phyloP scores from a whole-genome alignment of 208 protist genomes.

The Naegleria gruberi region DNA sequence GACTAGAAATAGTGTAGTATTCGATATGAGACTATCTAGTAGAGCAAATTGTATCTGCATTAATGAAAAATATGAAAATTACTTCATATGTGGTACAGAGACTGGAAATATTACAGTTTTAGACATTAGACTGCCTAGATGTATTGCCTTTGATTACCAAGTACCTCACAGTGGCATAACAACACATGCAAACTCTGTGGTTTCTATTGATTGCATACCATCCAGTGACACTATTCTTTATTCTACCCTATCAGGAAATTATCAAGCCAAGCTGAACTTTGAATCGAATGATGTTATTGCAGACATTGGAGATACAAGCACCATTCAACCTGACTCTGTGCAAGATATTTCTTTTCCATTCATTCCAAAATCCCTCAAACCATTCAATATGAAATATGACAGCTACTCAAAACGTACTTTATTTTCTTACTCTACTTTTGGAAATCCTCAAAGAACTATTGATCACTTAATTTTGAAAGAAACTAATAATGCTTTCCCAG shows the following conservation, averaged over 20 bases:
- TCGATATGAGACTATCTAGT: neutral
- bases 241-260: neutral
- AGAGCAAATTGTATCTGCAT: neutral
- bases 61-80: neutral
- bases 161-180: neutral
- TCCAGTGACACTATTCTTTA: neutral
- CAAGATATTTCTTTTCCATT: too few relatives aligned
- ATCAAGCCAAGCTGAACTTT: neutral
- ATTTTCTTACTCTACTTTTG: neutral
- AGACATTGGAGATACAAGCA: neutral
- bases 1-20: neutral
- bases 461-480: neutral
- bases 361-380: too few relatives aligned
- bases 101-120: neutral
- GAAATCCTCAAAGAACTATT: neutral
- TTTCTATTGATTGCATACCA: neutral
- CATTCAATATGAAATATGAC: neutral
- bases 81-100: neutral
- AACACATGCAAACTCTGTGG: neutral
- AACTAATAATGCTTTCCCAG: too few relatives aligned
- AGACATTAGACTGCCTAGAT: neutral
- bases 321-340: too few relatives aligned
- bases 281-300: neutral
- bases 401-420: neutral
- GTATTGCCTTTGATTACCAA: neutral